Evolutionary conservation across 1,284 basidiomycete species (phyloP), one percentile per base, ranked within the genome.

Genomic region (Crucibulum cyathiforme): DNA sequence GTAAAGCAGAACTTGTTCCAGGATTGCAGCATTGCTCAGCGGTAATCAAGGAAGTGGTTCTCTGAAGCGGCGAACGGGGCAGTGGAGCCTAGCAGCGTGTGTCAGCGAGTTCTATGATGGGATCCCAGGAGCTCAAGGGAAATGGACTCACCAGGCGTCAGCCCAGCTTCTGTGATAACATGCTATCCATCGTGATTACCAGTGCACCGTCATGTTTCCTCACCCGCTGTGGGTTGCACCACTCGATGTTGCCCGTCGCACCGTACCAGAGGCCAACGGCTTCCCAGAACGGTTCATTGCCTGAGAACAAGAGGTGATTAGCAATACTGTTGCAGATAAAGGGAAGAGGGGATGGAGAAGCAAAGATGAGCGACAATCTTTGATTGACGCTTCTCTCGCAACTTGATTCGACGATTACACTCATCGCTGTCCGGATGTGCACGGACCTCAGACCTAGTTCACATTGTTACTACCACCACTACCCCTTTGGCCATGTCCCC

Each of bases 1-100:
- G 80, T 75, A 75, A 96, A 96, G 73, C 94, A 96, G 73, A 96
- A 90, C 77, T 96, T 93, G 74, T 93, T 93, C 91, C 92, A 92
- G 59, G 79, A 83, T 71, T 88, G 85, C 2, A 91, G 67, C 87
- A 90, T 90, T 1, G 87, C 89, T 46, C 83, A 85, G 36, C 84
- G 82, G 74, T 90, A 95, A 59, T 85, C 80, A 62, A 94, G 80
- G 12, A 81, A 82, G 69, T 95, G 87, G 58, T 88, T 88, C 7
- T 77, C 66, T 0, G 59, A 75, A 0, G 61, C 13, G 1, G 77
- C 78, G 58, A 82, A 82, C 0, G 80, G 81, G 0, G 81, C 80
- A 0, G 80, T 81, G 5, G 79, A 80, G 38, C 73, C 77, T 76
- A 46, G 3, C 24, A 52, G 43, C 8, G 38, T n/a, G 17, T 36